A percentile compares a stretch with the other conserved stretches of the same genome.
Conservation (phyloP, 495 filamentous ascomycete genomes). For the Aspergillus incahuasiensis region DNA sequence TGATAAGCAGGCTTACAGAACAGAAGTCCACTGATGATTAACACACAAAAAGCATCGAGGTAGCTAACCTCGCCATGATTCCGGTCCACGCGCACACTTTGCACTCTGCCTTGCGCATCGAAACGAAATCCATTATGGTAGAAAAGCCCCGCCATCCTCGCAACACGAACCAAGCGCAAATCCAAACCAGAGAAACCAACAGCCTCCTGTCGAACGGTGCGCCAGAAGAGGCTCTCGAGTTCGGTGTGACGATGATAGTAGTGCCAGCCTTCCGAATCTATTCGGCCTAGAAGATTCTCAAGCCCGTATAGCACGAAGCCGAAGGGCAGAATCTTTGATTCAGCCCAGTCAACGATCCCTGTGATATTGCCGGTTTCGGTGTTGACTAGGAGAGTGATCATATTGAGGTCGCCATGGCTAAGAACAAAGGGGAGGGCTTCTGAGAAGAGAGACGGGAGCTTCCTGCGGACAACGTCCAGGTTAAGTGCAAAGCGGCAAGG, state of each 20-base stretch:
- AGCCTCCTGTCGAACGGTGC: no score
- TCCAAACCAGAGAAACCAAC: no score
- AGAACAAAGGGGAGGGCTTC: conserved; percentile 36
- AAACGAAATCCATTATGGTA: no score
- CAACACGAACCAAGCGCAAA: no score
- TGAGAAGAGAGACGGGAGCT: conserved; percentile 28
- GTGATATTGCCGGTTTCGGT: conserved; percentile 35
- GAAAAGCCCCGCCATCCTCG: no score
- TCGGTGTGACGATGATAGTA: conserved; percentile 22
- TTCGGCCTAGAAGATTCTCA: conserved; percentile 35
- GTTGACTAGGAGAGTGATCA: conserved; percentile 43
- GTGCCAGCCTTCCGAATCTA: conserved; percentile 34
- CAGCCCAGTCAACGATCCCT: conserved; percentile 45
- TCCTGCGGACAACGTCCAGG: conserved; percentile 14
- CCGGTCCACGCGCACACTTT: no score
- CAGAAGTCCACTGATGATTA: no score
- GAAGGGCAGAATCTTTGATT: conserved; percentile 41
- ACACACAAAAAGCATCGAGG: no score
- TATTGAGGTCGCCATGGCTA: conserved; percentile 43
- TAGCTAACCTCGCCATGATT: no score
- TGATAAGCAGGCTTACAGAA: no score
- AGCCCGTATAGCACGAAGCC: conserved; percentile 40
- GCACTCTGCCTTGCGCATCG: no score
- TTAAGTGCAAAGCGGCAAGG: conserved; percentile 12
- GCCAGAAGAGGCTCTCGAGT: conserved; percentile 25